phyloP scores from a whole-genome alignment of 192 early-diverging fungal species.

The Coemansia umbellata region DNA sequence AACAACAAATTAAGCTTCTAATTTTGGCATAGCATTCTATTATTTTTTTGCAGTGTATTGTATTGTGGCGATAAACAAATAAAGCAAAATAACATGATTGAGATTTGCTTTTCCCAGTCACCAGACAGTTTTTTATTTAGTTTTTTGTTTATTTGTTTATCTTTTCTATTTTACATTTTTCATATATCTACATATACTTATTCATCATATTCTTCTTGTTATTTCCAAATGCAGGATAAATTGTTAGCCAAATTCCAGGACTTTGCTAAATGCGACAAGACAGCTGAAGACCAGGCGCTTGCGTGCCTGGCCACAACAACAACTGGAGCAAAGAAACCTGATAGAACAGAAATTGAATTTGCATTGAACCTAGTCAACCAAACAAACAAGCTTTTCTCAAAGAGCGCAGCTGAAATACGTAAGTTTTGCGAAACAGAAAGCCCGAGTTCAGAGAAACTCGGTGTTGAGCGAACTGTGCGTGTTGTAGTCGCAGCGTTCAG shows the following conservation, averaged over 20 bases:
- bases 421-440: background rate
- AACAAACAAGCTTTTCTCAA: constrained; percentile 37
- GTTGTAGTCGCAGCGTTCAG: constrained; percentile 21
- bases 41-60: too few species aligned
- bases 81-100: too few species aligned
- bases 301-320: constrained; percentile 9
- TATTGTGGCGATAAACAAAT: too few species aligned
- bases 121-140: background rate
- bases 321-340: background rate
- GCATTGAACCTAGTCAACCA: constrained; percentile 37
- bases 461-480: constrained; percentile 21
- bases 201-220: constrained; percentile 2
- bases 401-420: constrained; percentile 12
- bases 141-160: constrained; percentile 3
- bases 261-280: constrained; percentile 23
- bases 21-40: too few species aligned
- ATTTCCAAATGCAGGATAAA: constrained; percentile 10
- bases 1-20: too few species aligned
- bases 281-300: constrained; percentile 17
- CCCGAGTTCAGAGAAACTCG: background rate
- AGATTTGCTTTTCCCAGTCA: too few species aligned
- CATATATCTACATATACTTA: background rate
- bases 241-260: constrained; percentile 15
- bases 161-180: background rate
- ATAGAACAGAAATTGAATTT: constrained; percentile 31